phyloP scores from a whole-genome alignment of 2,329 filamentous ascomycete genomes.

The Fusarium citri region DNA sequence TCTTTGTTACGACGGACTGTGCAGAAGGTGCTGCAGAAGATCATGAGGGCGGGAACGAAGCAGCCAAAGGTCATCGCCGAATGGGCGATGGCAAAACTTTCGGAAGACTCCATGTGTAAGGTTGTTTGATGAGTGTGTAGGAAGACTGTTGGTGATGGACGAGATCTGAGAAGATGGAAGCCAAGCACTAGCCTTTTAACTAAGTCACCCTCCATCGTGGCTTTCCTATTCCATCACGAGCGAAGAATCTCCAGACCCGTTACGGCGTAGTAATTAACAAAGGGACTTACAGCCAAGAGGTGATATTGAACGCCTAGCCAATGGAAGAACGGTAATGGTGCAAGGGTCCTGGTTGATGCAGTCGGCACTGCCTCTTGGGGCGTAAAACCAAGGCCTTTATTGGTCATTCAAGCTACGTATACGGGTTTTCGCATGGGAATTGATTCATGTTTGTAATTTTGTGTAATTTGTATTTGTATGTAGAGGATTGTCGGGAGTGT shows the following conservation, averaged over 20 bases:
- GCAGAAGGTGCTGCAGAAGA: conserved; percentile 42
- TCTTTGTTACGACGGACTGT: conserved; percentile 40
- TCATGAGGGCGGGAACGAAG: conserved; percentile 29
- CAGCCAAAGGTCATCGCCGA: conserved; percentile 25
- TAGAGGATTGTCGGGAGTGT: neutral
- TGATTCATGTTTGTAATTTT: neutral
- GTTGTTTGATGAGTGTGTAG: neutral
- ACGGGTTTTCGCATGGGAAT: neutral
- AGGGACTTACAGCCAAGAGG: neutral
- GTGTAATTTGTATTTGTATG: neutral
- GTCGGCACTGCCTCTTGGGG: neutral
- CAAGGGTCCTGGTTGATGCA: neutral
- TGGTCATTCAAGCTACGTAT: neutral
- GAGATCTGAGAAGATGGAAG: neutral
- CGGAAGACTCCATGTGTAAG: neutral
- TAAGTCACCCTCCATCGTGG: too few relatives aligned
- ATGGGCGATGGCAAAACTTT: conserved; percentile 18
- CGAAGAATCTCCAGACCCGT: neutral
- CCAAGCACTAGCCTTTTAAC: neutral
- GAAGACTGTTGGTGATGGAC: neutral
- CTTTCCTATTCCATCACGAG: neutral
- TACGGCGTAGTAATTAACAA: neutral
- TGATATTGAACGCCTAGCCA: neutral
- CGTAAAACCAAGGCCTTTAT: neutral
- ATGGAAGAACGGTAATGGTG: neutral